These are phyloP conservation scores for Crithidia thermophila DNA, from an alignment of 208 protist species.

Conservation along the genomic window DNA sequence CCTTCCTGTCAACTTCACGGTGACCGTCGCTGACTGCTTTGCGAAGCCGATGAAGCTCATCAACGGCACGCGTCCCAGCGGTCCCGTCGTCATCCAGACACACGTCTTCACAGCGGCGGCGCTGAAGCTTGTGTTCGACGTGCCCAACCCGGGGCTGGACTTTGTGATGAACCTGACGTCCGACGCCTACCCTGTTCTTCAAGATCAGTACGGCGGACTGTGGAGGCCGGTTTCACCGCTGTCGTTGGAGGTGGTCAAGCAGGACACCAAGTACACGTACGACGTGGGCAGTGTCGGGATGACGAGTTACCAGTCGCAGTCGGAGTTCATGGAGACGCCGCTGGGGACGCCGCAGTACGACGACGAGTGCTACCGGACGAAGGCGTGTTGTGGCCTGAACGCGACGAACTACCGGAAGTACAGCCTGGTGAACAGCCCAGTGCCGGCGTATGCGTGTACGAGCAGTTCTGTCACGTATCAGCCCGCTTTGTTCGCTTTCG, in stretches of 20 bases:
- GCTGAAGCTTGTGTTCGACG: slow-evolving; percentile 28
- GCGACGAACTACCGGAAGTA: slow-evolving; percentile 26
- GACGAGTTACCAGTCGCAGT: slow-evolving; percentile 29
- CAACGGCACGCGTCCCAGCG: not conserved
- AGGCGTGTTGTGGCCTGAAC: slow-evolving; percentile 26
- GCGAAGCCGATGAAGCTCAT: slow-evolving; percentile 3
- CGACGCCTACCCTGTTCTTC: slow-evolving; percentile 14
- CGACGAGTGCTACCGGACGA: slow-evolving; percentile 11
- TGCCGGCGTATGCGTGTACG: slow-evolving; percentile 29
- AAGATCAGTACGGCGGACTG: slow-evolving; percentile 21
- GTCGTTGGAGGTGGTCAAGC: slow-evolving; percentile 24
- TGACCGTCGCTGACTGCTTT: slow-evolving; percentile 17
- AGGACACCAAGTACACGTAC: slow-evolving; percentile 27
- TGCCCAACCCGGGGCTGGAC: slow-evolving; percentile 30
- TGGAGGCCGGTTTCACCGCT: slow-evolving; percentile 15
- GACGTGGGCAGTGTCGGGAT: slow-evolving; percentile 20
- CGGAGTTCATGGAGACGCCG: slow-evolving; percentile 20
- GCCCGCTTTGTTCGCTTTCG: slow-evolving; percentile 9
- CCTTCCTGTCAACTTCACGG: slow-evolving; percentile 22
- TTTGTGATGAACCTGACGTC: slow-evolving; percentile 30
- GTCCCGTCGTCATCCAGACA: not conserved
- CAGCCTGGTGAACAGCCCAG: slow-evolving; percentile 23
- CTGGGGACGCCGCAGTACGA: slow-evolving; percentile 11
- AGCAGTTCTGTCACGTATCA: slow-evolving; percentile 7
- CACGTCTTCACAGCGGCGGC: slow-evolving; percentile 16